Conservation (phyloP, 2,329 filamentous ascomycete species). For the Aspergillus ustus region DNA sequence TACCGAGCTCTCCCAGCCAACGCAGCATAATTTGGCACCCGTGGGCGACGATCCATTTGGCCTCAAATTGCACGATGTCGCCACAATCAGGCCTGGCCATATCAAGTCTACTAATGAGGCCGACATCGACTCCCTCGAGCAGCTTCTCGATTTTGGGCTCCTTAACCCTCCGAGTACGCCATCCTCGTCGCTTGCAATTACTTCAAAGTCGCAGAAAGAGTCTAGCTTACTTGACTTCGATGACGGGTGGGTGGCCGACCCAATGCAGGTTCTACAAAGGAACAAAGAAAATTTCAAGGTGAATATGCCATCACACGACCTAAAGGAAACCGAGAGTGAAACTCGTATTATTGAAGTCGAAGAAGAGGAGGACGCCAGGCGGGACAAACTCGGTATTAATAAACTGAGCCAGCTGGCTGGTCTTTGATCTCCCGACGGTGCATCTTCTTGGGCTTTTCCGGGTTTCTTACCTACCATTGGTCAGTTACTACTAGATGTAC, state of each 20-base stretch:
- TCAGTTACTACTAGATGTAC: not conserved
- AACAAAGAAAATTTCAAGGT: not conserved
- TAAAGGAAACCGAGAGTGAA: not conserved
- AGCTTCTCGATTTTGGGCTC: slow-evolving; percentile 29
- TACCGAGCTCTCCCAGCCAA: not conserved
- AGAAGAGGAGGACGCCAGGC: slow-evolving; percentile 21
- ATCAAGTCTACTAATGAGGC: not conserved
- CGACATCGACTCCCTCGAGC: slow-evolving; percentile 22
- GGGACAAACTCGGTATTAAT: slow-evolving; percentile 34
- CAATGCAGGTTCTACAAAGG: not conserved
- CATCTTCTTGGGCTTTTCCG: not conserved
- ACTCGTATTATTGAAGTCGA: not conserved
- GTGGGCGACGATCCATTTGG: slow-evolving; percentile 25
- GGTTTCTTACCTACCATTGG: not conserved
- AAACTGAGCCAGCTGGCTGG: slow-evolving; percentile 28
- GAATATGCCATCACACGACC: not conserved
- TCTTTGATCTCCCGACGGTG: not conserved
- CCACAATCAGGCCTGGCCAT: not conserved
- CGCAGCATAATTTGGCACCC: not conserved
- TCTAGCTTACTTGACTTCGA: slow-evolving; percentile 23
- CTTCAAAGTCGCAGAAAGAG: not conserved
- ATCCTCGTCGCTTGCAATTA: not conserved
- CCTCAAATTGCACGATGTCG: not conserved
- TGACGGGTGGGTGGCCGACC: not conserved
- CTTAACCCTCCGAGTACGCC: not conserved